Conservation (phyloP, 345 rosid genomes). For the Schrenkiella parvula region DNA sequence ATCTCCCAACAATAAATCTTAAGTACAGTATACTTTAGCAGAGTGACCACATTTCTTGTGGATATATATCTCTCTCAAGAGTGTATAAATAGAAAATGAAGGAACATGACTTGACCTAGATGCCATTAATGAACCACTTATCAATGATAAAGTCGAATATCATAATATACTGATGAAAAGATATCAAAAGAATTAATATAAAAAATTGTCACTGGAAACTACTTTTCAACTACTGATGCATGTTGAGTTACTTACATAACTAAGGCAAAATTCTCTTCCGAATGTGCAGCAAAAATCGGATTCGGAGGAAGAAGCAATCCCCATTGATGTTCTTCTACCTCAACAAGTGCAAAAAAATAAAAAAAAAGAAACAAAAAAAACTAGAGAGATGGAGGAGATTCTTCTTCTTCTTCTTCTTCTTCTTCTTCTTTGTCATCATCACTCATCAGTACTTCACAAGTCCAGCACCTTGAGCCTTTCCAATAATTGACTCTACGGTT, state of each 20-base stretch:
- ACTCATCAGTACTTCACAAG: slow-evolving; percentile 49
- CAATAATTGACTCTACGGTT: slow-evolving; percentile 58
- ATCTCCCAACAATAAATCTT: too few relatives aligned
- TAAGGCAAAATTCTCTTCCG: slow-evolving; percentile 12
- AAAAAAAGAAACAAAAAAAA: too few relatives aligned
- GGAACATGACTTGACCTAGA: background rate
- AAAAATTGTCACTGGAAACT: background rate
- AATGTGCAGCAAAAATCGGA: background rate
- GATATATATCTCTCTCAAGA: too few relatives aligned
- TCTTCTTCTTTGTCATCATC: slow-evolving; percentile 12
- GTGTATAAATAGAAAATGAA: background rate
- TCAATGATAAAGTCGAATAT: background rate
- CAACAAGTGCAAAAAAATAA: background rate
- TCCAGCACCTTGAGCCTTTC: slow-evolving; percentile 65
- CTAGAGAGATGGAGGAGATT: background rate
- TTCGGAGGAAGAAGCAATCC: background rate
- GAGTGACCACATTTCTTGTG: too few relatives aligned
- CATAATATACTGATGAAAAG: background rate
- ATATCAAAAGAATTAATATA: background rate
- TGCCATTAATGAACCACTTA: background rate
- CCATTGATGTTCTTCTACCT: slow-evolving; percentile 5
- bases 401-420: slow-evolving; percentile 4
- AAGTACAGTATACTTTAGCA: too few relatives aligned
- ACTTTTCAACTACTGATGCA: slow-evolving; percentile 6
- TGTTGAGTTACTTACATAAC: slow-evolving; percentile 7